Percentiles rank a stretch among this genome's conserved stretches.
These are phyloP conservation scores for Apiotrichum akiyoshidainum DNA, from an alignment of 1,284 basidiomycete genomes.

Conservation along the genomic window DNA sequence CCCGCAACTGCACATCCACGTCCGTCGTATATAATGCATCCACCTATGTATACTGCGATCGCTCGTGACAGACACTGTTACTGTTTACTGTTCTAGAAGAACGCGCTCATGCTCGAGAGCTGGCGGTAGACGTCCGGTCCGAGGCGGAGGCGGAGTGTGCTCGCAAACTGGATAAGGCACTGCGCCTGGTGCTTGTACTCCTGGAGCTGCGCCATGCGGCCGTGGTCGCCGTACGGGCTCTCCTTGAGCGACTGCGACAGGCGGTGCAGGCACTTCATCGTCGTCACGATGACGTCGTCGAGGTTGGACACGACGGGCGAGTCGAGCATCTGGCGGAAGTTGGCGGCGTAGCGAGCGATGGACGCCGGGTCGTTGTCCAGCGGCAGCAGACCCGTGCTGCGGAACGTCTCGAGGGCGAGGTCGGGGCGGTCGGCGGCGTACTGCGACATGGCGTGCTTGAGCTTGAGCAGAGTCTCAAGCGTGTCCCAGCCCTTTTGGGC, in stretches of 20 bases:
- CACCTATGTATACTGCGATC: no score
- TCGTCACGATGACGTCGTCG: constrained; percentile 80
- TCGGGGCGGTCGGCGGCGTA: constrained; percentile 72
- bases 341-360: constrained; percentile 82
- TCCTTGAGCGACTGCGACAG: constrained; percentile 73
- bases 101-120: constrained; percentile 54
- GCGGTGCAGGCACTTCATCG: constrained; percentile 88
- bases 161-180: constrained; percentile 76
- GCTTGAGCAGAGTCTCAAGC: constrained; percentile 64
- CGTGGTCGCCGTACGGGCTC: constrained; percentile 62
- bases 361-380: constrained; percentile 79
- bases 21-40: no score
- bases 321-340: constrained; percentile 80
- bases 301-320: constrained; percentile 80
- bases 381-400: constrained; percentile 84
- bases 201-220: constrained; percentile 36
- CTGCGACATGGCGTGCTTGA: constrained; percentile 76
- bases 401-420: constrained; percentile 79
- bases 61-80: no score
- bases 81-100: constrained; percentile 12
- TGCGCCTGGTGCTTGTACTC: constrained; percentile 48
- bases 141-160: constrained; percentile 81
- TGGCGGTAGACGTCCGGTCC: constrained; percentile 88
- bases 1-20: no score
- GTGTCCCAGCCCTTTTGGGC: constrained; percentile 69